Evolutionary conservation across 2,329 filamentous ascomycete genomes (phyloP).

Genomic region (Cordyceps militaris): DNA sequence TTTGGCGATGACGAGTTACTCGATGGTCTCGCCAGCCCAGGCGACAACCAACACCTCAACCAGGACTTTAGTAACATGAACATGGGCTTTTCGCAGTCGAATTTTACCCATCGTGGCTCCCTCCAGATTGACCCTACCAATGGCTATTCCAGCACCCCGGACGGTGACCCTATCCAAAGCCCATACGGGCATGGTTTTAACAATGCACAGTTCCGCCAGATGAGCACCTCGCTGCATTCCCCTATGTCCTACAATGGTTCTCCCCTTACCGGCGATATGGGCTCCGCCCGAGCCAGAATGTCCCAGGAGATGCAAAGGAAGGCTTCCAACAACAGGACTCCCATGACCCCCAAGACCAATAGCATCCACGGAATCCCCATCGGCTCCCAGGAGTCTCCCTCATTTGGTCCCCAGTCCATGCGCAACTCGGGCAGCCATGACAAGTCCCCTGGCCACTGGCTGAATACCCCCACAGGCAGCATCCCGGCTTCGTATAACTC

Average conservation of each 20-base stretch:
- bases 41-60: slow-evolving; percentile 44
- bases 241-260: slow-evolving; percentile 34
- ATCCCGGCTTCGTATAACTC: slow-evolving; percentile 83
- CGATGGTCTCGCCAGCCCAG: slow-evolving; percentile 58
- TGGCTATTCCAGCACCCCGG: slow-evolving; percentile 84
- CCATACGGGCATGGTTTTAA: slow-evolving; percentile 77
- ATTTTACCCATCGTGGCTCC: slow-evolving; percentile 50
- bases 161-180: slow-evolving; percentile 85
- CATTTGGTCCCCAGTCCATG: slow-evolving; percentile 72
- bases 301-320: slow-evolving; percentile 63
- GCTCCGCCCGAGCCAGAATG: slow-evolving; percentile 48
- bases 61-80: slow-evolving; percentile 52
- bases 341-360: slow-evolving; percentile 82
- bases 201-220: slow-evolving; percentile 64
- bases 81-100: slow-evolving; percentile 48
- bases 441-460: slow-evolving; percentile 81
- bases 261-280: slow-evolving; percentile 38
- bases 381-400: slow-evolving; percentile 57
- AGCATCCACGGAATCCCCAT: slow-evolving; percentile 67
- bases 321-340: slow-evolving; percentile 66
- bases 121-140: slow-evolving; percentile 61
- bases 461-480: slow-evolving; percentile 71
- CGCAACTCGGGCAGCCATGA: slow-evolving; percentile 63
- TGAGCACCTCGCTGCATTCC: slow-evolving; percentile 44
- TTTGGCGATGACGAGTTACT: slow-evolving; percentile 86